These are phyloP conservation scores for Dipteronia dyeriana DNA, from an alignment of 345 rosid species.

Conservation along the genomic window DNA sequence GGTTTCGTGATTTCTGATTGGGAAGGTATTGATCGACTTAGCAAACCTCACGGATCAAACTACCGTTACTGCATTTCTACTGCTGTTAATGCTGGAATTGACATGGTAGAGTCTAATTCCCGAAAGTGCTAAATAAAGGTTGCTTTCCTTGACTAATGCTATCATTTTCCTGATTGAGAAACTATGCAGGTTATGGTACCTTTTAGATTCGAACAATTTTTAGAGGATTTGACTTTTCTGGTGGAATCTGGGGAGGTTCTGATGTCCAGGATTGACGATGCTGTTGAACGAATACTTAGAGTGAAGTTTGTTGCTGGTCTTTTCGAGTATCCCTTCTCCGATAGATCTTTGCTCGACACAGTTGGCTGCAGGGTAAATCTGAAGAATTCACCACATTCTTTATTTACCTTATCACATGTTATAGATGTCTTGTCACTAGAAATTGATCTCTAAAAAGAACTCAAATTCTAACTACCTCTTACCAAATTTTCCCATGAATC, in stretches of 20 bases:
- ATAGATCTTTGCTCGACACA: conserved; percentile 58
- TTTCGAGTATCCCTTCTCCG: conserved; percentile 72
- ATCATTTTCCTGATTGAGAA: conserved; percentile 18
- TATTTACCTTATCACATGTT: conserved; percentile 4
- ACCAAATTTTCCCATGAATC: not conserved
- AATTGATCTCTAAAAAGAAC: not conserved
- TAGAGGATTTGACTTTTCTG: conserved; percentile 49
- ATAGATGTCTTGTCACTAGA: not conserved
- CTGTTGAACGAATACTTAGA: conserved; percentile 81
- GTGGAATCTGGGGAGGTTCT: conserved; percentile 77
- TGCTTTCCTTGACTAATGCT: conserved; percentile 17
- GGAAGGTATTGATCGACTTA: conserved; percentile 77
- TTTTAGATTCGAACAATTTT: conserved; percentile 50
- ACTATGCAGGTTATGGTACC: conserved; percentile 81
- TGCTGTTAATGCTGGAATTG: conserved; percentile 87
- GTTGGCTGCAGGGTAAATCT: conserved; percentile 81
- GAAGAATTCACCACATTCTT: not conserved
- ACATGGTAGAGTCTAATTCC: conserved; percentile 56
- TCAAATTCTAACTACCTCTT: not conserved
- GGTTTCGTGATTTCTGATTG: conserved; percentile 84
- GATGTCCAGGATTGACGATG: conserved; percentile 68
- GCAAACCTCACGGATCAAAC: conserved; percentile 66
- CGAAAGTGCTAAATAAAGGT: not conserved
- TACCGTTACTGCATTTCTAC: conserved; percentile 53
- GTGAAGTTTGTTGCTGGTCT: conserved; percentile 86